phyloP scores from a whole-genome alignment of 306 rosid genomes.

The Pterocarpus macrocarpus region DNA sequence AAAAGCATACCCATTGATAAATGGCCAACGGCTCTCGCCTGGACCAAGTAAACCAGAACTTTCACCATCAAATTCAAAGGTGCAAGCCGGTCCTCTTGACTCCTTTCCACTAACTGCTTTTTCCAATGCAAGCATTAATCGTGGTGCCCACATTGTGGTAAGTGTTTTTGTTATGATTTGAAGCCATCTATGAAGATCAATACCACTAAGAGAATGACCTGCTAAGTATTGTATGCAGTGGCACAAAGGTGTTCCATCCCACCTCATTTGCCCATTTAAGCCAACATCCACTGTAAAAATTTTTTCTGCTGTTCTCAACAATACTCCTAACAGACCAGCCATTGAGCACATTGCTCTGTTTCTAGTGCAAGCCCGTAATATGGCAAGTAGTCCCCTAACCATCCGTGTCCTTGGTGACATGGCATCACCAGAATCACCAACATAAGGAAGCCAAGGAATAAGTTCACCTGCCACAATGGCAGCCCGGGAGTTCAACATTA shows the following conservation, averaged over 20 bases:
- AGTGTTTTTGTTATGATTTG: constrained; percentile 79
- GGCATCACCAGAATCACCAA: constrained; percentile 68
- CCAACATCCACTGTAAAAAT: constrained; percentile 73
- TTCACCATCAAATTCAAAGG: constrained; percentile 99
- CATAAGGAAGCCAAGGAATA: constrained; percentile 94
- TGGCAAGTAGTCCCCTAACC: constrained; percentile 94
- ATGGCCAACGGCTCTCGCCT: constrained; percentile 99
- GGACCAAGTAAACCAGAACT: constrained; percentile 99
- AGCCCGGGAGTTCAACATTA: constrained; percentile 98
- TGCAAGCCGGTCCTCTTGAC: constrained; percentile 89
- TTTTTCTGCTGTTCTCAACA: constrained; percentile 84
- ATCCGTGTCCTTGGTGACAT: constrained; percentile 97
- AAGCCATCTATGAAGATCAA: constrained; percentile 86
- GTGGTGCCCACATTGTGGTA: constrained; percentile 80
- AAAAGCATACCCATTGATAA: constrained; percentile 93
- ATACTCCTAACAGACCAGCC: constrained; percentile 92
- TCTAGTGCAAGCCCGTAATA: constrained; percentile 96
- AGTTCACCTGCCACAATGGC: constrained; percentile 95
- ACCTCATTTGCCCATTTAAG: constrained; percentile 68
- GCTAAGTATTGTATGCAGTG: constrained; percentile 93
- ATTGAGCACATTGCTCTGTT: constrained; percentile 97
- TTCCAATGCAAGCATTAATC: constrained; percentile 87
- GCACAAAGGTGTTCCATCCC: constrained; percentile 97
- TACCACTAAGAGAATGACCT: constrained; percentile 83
- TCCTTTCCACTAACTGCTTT: constrained; percentile 93